These are phyloP conservation scores for Eutypa lata DNA, from an alignment of 2,329 filamentous ascomycete species.

Conservation along the genomic window DNA sequence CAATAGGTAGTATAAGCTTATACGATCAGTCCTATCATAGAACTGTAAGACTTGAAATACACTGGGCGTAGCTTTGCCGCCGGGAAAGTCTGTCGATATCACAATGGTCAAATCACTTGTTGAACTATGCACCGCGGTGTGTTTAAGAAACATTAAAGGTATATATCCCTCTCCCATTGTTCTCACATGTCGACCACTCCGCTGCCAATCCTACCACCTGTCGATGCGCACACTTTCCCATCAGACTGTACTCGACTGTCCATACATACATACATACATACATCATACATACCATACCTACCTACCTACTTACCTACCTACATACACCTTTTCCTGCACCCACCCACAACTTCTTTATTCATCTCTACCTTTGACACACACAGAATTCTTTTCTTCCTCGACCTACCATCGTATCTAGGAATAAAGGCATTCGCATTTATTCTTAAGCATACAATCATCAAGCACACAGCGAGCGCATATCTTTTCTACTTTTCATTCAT, in stretches of 20 bases:
- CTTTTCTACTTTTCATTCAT: too few relatives aligned
- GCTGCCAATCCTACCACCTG: not conserved
- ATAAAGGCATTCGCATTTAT: too few relatives aligned
- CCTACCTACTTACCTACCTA: not conserved
- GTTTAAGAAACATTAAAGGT: slow-evolving; percentile 49
- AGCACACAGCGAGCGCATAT: too few relatives aligned
- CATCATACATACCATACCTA: not conserved
- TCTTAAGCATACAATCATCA: too few relatives aligned
- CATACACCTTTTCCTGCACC: not conserved
- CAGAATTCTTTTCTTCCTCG: too few relatives aligned
- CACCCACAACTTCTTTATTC: not conserved
- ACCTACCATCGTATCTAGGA: too few relatives aligned
- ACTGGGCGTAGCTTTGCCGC: too few relatives aligned
- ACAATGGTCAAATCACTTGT: slow-evolving; percentile 44
- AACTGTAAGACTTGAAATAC: not conserved
- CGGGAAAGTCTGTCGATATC: too few relatives aligned
- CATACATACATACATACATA: not conserved
- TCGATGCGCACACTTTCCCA: too few relatives aligned
- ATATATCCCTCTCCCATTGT: slow-evolving; percentile 4
- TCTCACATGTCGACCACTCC: not conserved
- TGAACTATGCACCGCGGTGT: slow-evolving; percentile 48
- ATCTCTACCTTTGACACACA: not conserved
- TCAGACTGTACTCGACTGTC: too few relatives aligned
- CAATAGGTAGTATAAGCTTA: not conserved
- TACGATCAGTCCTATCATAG: slow-evolving; percentile 1